Evolutionary conservation across 306 rosid genomes (phyloP).

Genomic region (Sophora flavescens): DNA sequence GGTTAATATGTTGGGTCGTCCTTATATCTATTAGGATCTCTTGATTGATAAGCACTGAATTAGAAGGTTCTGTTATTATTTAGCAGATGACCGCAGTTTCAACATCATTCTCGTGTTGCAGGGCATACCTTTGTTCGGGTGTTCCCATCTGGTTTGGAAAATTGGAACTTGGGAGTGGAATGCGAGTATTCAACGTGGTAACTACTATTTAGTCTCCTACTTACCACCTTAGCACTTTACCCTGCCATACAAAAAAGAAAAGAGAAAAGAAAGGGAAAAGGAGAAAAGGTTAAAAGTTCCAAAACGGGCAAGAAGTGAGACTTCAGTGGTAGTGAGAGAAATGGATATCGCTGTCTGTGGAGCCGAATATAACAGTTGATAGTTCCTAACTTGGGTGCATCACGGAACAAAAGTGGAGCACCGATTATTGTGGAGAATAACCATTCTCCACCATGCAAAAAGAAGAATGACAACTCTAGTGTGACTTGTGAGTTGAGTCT

Average conservation of each 20-base stretch:
- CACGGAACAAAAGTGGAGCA: not conserved
- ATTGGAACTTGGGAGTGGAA: too few relatives aligned
- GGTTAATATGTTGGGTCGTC: not conserved
- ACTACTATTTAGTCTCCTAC: too few relatives aligned
- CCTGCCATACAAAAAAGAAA: not conserved
- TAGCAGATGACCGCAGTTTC: not conserved
- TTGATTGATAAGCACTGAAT: not conserved
- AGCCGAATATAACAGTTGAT: slow-evolving; percentile 18
- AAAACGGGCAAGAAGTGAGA: not conserved
- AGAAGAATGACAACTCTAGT: not conserved
- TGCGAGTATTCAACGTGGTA: too few relatives aligned
- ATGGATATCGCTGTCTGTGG: slow-evolving; percentile 21
- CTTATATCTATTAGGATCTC: not conserved
- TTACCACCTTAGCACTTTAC: not conserved
- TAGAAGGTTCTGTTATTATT: not conserved
- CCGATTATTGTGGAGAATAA: slow-evolving; percentile 32
- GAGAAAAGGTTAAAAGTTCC: not conserved
- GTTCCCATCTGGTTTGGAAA: not conserved
- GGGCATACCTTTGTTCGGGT: too few relatives aligned
- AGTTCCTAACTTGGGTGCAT: not conserved
- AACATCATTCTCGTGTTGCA: not conserved
- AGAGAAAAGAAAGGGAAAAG: not conserved
- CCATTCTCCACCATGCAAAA: slow-evolving; percentile 2
- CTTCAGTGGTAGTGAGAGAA: slow-evolving; percentile 14
- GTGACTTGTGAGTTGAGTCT: not conserved